These are phyloP conservation scores for Colletotrichum lentis DNA, from an alignment of 2,329 filamentous ascomycete genomes.

Conservation along the genomic window DNA sequence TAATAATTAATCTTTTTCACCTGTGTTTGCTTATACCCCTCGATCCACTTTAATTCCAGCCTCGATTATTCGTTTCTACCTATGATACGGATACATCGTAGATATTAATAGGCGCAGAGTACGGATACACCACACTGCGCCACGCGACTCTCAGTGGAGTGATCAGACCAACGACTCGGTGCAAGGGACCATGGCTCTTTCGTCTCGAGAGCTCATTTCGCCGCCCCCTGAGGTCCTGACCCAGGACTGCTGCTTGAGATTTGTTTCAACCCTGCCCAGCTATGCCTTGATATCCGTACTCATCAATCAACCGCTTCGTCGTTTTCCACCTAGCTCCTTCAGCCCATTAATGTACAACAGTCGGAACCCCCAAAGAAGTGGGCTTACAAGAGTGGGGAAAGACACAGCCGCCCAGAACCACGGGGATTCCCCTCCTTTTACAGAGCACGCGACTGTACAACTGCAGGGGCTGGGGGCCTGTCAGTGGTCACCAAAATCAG, in stretches of 20 bases:
- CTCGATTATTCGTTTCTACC: no score
- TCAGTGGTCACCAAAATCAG: slow-evolving; percentile 36
- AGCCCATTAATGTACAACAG: neutral
- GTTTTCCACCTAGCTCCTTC: neutral
- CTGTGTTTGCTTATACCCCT: no score
- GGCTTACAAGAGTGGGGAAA: slow-evolving; percentile 16
- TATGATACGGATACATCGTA: no score
- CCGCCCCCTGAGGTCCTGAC: slow-evolving; percentile 11
- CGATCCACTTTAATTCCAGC: no score
- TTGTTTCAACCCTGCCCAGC: slow-evolving; percentile 21
- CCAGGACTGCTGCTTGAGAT: slow-evolving; percentile 22
- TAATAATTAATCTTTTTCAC: no score
- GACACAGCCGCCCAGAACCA: slow-evolving; percentile 26
- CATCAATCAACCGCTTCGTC: neutral
- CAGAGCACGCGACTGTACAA: neutral
- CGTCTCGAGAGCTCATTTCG: slow-evolving; percentile 8
- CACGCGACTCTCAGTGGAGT: no score
- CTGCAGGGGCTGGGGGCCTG: slow-evolving; percentile 29
- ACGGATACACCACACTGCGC: no score
- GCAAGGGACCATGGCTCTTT: slow-evolving; percentile 16
- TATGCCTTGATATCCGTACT: neutral
- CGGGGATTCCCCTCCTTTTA: slow-evolving; percentile 5
- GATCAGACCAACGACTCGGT: no score
- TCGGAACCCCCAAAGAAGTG: slow-evolving; percentile 8
- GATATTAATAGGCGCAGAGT: no score